phyloP scores from a whole-genome alignment of 2,329 filamentous ascomycete species.

The Fusarium vanettenii region DNA sequence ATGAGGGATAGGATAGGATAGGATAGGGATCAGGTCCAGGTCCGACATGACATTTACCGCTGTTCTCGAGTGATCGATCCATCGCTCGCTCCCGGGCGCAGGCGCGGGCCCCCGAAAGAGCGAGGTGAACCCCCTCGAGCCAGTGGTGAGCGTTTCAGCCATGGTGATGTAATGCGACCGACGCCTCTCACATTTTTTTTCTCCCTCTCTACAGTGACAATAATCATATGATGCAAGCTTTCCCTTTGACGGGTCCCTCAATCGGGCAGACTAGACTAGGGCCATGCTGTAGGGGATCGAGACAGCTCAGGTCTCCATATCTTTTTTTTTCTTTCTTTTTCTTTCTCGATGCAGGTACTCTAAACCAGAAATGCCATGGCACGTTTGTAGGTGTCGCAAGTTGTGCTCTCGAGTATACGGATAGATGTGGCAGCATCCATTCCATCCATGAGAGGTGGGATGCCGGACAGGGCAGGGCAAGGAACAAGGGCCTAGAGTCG shows the following conservation, averaged over 20 bases:
- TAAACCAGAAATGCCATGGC: not conserved
- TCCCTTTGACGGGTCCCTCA: conserved; percentile 27
- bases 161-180: conserved; percentile 42
- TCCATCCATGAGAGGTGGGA: not conserved
- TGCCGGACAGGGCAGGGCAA: conserved; percentile 9
- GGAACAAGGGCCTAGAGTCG: conserved; percentile 1
- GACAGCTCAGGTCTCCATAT: conserved; percentile 15
- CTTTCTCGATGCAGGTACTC: not conserved
- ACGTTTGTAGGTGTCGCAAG: not conserved
- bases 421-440: not conserved
- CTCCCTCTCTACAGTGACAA: not conserved
- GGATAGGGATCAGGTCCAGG: not conserved
- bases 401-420: not conserved
- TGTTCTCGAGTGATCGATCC: conserved; percentile 4
- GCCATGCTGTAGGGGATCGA: conserved; percentile 3
- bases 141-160: conserved; percentile 4
- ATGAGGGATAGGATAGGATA: not conserved
- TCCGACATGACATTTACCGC: conserved; percentile 16
- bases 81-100: conserved; percentile 26
- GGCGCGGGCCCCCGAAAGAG: conserved; percentile 16
- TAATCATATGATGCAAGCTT: conserved; percentile 44
- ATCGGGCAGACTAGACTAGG: conserved; percentile 34
- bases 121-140: conserved; percentile 4
- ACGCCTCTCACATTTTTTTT: conserved; percentile 22
- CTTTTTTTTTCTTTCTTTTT: not conserved